A percentile compares a stretch with the other conserved stretches of the same genome.
phyloP scores from a whole-genome alignment of 495 filamentous ascomycete genomes.

The Neurospora sp. region DNA sequence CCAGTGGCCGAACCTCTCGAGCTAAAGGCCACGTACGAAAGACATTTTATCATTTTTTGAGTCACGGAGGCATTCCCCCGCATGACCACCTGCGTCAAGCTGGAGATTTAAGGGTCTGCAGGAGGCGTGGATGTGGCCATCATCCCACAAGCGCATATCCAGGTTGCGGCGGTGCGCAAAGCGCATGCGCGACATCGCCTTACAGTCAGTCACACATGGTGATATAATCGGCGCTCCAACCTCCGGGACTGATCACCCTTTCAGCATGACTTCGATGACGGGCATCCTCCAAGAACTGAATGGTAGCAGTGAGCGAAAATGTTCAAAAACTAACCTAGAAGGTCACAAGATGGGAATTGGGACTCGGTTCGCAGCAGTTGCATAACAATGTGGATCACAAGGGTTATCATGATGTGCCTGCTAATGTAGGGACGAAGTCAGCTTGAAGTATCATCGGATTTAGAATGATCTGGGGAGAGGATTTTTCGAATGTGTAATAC shows the following conservation, averaged over 20 bases:
- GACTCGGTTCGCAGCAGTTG: neutral
- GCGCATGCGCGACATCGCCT: neutral
- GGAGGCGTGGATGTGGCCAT: neutral
- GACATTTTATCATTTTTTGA: neutral
- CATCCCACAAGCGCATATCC: neutral
- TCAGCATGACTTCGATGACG: neutral
- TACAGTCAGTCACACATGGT: neutral
- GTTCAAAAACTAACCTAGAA: neutral
- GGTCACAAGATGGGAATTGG: neutral
- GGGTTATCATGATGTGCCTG: neutral
- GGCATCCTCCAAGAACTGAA: neutral
- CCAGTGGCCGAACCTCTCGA: conserved; percentile 24
- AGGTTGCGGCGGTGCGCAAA: neutral
- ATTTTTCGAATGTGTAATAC: neutral
- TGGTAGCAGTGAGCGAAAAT: neutral
- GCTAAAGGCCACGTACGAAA: neutral
- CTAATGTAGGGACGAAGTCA: neutral
- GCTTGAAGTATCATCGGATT: neutral
- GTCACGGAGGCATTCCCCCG: neutral
- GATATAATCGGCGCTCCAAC: neutral
- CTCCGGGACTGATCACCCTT: neutral
- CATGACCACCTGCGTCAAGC: neutral
- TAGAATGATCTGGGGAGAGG: neutral
- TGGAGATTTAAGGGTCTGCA: neutral
- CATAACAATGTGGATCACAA: neutral